Base-by-base conservation (phyloP, 306 rosid species). In the peach (Prunus persica) region DNA sequence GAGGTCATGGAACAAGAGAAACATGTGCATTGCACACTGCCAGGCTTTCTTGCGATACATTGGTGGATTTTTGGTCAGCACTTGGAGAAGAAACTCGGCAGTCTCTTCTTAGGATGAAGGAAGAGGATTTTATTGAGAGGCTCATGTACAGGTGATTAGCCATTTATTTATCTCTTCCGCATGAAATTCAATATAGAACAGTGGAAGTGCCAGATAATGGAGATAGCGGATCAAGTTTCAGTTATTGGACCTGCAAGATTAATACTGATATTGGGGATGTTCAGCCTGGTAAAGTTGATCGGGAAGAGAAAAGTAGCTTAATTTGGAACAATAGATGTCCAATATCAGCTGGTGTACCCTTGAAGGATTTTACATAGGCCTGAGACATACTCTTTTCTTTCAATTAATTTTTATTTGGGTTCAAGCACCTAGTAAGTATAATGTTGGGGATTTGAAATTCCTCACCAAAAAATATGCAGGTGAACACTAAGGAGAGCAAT, bases 1-100 rank as follows among this genome's bases (percentile, higher is more conserved):
- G 98, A 89, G 99, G 98, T 50, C 99, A 92, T 66, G 99, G 98
- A 62, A 89, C 89, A 65, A 88, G 99, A 85, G 99, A 96, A 86
- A 89, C 98, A 27, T 96, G 99, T 74, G 99, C 99, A 47, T 80
- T 96, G 84, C 99, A 96, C 78, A 96, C 98, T 50, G 96, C 99
- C 78, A 82, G 98, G 88, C 98, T 96, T 87, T 91, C 99, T 76
- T 96, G 98, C 72, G 97, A 93, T 76, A 96, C 99, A 69, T 83
- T 96, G 84, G 93, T 96, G 66, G 99, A 96, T 78, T 96, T 96
- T 78, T 96, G 99, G 99, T 91, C 98, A 41, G 99, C 98, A 46
- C 85, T 96, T 66, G 99, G 99, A 78, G 99, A 96, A 69, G 99
- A 96, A 86, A 93, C 99, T 72, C 90, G 90, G 38, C 92, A 86